phyloP scores from a whole-genome alignment of 345 rosid genomes.

The Salix caprea region DNA sequence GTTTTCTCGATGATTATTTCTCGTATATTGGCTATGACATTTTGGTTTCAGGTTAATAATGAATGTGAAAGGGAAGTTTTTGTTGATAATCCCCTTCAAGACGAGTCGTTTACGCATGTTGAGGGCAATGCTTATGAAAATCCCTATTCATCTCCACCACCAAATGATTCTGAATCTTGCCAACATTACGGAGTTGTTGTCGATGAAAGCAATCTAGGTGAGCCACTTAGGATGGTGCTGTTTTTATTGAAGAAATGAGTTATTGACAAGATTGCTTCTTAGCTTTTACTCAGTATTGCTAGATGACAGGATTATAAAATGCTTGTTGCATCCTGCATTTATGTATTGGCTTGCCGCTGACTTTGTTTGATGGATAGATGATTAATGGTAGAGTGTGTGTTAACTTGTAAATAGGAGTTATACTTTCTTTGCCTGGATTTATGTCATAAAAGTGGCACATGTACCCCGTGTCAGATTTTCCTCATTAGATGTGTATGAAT shows the following conservation, averaged over 20 bases:
- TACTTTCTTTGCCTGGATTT: neutral
- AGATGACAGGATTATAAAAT: neutral
- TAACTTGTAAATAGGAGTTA: neutral
- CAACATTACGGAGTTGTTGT: conserved; percentile 1
- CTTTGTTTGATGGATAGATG: neutral
- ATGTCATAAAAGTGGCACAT: neutral
- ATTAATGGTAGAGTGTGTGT: neutral
- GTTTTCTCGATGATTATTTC: neutral
- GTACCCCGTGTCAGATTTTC: neutral
- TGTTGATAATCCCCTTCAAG: conserved; percentile 24
- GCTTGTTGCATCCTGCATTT: neutral
- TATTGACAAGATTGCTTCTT: neutral
- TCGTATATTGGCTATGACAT: neutral
- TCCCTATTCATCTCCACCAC: neutral
- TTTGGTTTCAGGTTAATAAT: conserved; percentile 18
- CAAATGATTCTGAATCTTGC: conserved; percentile 25
- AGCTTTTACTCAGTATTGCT: neutral
- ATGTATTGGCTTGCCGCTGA: neutral
- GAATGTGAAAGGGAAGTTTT: conserved; percentile 16
- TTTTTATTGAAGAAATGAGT: neutral
- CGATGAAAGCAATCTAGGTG: conserved; percentile 29
- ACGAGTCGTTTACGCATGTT: conserved; percentile 19
- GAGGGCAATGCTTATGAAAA: conserved; percentile 10
- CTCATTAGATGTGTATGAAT: neutral
- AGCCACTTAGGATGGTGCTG: neutral